Evolutionary conservation across 2,329 filamentous ascomycete genomes (phyloP).

Genomic region (Pseudogymnoascus sp.): DNA sequence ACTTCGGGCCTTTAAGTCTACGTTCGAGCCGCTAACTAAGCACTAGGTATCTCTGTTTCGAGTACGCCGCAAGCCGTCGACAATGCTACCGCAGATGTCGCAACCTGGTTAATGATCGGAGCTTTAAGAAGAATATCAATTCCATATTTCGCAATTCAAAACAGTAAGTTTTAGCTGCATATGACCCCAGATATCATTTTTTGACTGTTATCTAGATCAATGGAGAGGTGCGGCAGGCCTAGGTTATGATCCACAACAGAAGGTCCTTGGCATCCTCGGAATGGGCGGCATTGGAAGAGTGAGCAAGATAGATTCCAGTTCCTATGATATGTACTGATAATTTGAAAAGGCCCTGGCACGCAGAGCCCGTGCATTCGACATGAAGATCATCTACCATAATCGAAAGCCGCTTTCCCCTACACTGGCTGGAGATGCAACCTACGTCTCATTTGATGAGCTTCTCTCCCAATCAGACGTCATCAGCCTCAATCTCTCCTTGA

Average conservation of each 20-base stretch:
- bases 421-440: constrained; percentile 47
- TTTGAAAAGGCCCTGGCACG: constrained; percentile 54
- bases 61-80: constrained; percentile 72
- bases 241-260: constrained; percentile 62
- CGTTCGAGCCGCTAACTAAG: not conserved
- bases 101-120: constrained; percentile 71
- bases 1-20: not conserved
- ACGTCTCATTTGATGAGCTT: constrained; percentile 67
- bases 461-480: constrained; percentile 63
- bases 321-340: not conserved
- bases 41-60: constrained; percentile 54
- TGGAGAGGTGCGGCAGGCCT: constrained; percentile 44
- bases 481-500: constrained; percentile 71
- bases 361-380: constrained; percentile 66
- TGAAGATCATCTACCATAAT: constrained; percentile 69
- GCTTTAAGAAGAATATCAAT: constrained; percentile 65
- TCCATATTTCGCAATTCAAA: constrained; percentile 12
- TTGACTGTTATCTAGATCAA: not conserved
- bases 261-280: constrained; percentile 69
- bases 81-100: constrained; percentile 72
- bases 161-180: not conserved
- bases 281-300: constrained; percentile 72
- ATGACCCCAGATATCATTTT: not conserved
- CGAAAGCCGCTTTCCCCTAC: constrained; percentile 51
- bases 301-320: not conserved